Conservation (phyloP, 2,329 filamentous ascomycete genomes). For the Cadophora sp. region DNA sequence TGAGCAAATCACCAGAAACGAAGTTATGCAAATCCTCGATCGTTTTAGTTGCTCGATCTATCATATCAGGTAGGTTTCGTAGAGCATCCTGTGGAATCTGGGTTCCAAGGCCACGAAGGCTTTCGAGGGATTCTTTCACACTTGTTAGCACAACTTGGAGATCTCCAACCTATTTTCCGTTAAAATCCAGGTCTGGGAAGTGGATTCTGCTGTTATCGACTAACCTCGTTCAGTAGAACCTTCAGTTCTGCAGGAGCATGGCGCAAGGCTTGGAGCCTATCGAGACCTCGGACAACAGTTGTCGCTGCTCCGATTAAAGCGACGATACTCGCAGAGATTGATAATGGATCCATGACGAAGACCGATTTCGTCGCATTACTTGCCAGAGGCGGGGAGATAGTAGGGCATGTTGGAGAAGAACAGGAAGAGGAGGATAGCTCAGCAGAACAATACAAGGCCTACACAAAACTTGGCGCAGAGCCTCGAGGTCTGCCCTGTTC, state of each 20-base stretch:
- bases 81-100: constrained; percentile 1
- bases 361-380: not conserved
- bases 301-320: constrained; percentile 9
- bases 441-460: not conserved
- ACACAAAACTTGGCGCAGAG: not conserved
- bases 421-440: not conserved
- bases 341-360: constrained; percentile 17
- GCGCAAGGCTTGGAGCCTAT: constrained; percentile 5
- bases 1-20: constrained; percentile 1
- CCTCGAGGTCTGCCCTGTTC: constrained; percentile 2
- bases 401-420: constrained; percentile 1
- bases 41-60: constrained; percentile 1
- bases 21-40: constrained; percentile 2
- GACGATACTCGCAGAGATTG: constrained; percentile 14
- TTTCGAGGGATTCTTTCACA: constrained; percentile 7
- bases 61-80: constrained; percentile 1
- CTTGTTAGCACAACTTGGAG: constrained; percentile 11
- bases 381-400: not conserved
- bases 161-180: not conserved
- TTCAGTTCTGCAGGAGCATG: not conserved
- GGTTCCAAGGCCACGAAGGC: constrained; percentile 2
- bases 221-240: not conserved
- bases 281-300: not conserved
- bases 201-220: not conserved
- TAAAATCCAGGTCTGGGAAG: not conserved